phyloP scores from a whole-genome alignment of 345 rosid species.

The Boechera divaricarpa region DNA sequence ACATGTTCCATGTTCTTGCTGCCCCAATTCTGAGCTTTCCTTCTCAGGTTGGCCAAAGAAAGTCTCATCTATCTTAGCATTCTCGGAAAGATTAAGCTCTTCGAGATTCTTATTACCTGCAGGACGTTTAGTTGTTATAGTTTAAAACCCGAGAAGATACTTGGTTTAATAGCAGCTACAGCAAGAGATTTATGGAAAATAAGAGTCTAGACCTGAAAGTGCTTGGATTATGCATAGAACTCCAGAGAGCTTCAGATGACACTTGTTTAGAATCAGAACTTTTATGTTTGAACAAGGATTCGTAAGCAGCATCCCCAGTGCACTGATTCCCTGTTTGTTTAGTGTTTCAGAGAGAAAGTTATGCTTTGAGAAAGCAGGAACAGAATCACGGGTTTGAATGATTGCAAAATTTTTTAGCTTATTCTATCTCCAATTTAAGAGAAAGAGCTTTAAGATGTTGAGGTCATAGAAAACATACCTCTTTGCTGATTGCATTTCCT shows the following conservation, averaged over 20 bases:
- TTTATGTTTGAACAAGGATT: conserved; percentile 67
- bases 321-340: conserved; percentile 61
- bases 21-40: conserved; percentile 35
- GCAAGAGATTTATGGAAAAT: conserved; percentile 13
- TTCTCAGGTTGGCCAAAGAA: conserved; percentile 28
- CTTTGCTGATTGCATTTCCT: conserved; percentile 69
- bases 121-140: background rate
- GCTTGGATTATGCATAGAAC: conserved; percentile 72
- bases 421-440: background rate
- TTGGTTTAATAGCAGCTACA: background rate
- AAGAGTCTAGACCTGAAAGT: conserved; percentile 60
- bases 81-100: conserved; percentile 80
- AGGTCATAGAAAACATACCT: conserved; percentile 57
- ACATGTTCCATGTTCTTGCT: conserved; percentile 35
- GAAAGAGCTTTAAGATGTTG: conserved; percentile 11
- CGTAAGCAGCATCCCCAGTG: conserved; percentile 62
- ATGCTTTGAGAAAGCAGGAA: no score
- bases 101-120: conserved; percentile 71
- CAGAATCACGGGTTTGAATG: conserved; percentile 13
- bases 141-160: background rate
- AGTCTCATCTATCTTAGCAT: conserved; percentile 48
- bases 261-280: conserved; percentile 67
- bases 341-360: no score
- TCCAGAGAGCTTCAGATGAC: conserved; percentile 75
- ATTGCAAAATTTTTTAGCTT: conserved; percentile 16